phyloP scores from a whole-genome alignment of 148 eudicot genomes.

The Camellia lanceoleosa region DNA sequence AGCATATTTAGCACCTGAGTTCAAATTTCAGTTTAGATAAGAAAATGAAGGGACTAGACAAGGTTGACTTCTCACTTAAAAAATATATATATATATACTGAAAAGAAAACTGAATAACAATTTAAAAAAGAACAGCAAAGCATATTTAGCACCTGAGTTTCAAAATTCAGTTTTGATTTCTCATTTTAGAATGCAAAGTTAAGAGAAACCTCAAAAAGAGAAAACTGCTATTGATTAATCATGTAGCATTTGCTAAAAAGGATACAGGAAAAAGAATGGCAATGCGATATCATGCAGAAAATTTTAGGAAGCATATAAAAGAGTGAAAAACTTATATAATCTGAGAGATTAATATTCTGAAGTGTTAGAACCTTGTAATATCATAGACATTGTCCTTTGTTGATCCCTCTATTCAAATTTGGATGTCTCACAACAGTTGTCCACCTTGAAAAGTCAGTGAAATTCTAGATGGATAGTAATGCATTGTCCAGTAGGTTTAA shows the following conservation, averaged over 20 bases:
- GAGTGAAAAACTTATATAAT: neutral
- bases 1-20: too few relatives aligned
- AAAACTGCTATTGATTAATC: neutral
- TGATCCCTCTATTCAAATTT: neutral
- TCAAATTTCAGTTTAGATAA: neutral
- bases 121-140: too few relatives aligned
- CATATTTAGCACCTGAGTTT: too few relatives aligned
- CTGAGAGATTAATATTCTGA: neutral
- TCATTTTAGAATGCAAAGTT: neutral
- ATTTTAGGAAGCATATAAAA: neutral
- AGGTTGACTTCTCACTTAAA: neutral
- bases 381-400: neutral
- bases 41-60: neutral
- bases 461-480: neutral
- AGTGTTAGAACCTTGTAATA: neutral
- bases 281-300: neutral
- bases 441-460: neutral
- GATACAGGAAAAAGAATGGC: neutral
- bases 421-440: conserved; percentile 4
- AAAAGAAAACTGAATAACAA: too few relatives aligned
- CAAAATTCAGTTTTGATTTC: neutral
- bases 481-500: neutral
- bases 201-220: neutral
- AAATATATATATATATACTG: too few relatives aligned
- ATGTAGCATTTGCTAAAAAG: neutral